These are phyloP conservation scores for Podila clonocystis DNA, from an alignment of 192 early-diverging fungal genomes.

Conservation along the genomic window DNA sequence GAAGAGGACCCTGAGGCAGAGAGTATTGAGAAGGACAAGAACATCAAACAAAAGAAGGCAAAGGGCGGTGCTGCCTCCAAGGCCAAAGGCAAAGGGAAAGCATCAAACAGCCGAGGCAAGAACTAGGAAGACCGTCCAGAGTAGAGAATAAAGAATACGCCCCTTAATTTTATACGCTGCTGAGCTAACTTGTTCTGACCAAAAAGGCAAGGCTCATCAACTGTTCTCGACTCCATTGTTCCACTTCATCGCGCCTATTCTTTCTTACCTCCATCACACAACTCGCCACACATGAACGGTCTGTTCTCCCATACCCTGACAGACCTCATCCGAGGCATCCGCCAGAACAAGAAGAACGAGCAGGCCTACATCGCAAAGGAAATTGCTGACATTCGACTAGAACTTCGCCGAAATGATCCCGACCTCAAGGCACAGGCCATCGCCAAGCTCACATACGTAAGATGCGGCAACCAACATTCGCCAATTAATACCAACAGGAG, in stretches of 20 bases:
- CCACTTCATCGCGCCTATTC: not conserved
- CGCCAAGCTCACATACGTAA: slow-evolving; percentile 86
- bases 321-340: slow-evolving; percentile 95
- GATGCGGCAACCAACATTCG: slow-evolving; percentile 2
- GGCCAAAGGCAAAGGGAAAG: slow-evolving; percentile 36
- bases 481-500: no score
- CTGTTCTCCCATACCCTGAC: slow-evolving; percentile 87
- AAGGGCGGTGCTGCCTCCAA: slow-evolving; percentile 10
- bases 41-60: slow-evolving; percentile 50
- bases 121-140: not conserved
- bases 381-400: slow-evolving; percentile 90
- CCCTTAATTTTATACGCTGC: not conserved
- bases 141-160: not conserved
- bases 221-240: not conserved
- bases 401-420: slow-evolving; percentile 86
- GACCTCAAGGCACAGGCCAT: slow-evolving; percentile 89
- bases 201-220: not conserved
- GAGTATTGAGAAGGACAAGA: slow-evolving; percentile 61
- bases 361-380: slow-evolving; percentile 86
- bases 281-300: slow-evolving; percentile 18
- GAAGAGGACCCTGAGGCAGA: slow-evolving; percentile 68
- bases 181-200: not conserved
- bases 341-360: slow-evolving; percentile 90
- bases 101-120: slow-evolving; percentile 16
- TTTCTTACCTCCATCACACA: not conserved